Conservation (phyloP, 2,329 filamentous ascomycete species). For the Davidsoniella australis region DNA sequence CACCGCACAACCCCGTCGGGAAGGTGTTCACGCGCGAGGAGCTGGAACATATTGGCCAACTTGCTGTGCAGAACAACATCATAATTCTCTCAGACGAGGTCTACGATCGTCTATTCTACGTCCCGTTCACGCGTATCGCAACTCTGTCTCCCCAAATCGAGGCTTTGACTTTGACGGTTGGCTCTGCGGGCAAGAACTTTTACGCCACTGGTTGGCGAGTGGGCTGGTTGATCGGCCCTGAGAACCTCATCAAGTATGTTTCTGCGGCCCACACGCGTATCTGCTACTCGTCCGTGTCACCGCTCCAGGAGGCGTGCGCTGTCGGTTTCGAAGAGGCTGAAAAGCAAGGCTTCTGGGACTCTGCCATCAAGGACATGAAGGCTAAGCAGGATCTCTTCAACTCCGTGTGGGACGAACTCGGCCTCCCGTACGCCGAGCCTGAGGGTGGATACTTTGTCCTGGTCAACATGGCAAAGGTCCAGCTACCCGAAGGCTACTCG, state of each 20-base stretch:
- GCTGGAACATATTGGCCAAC: constrained; percentile 64
- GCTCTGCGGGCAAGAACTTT: constrained; percentile 94
- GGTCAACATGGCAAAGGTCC: constrained; percentile 79
- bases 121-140: constrained; percentile 82
- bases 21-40: constrained; percentile 84
- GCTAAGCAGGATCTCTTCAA: constrained; percentile 78
- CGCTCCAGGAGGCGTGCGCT: constrained; percentile 83
- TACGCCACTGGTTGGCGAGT: constrained; percentile 96
- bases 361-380: constrained; percentile 74
- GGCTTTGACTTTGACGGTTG: constrained; percentile 76
- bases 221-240: constrained; percentile 79
- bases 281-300: constrained; percentile 86
- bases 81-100: constrained; percentile 87
- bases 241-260: constrained; percentile 79
- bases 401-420: constrained; percentile 58
- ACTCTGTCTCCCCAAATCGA: constrained; percentile 84
- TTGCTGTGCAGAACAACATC: constrained; percentile 85
- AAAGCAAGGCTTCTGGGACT: constrained; percentile 69
- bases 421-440: constrained; percentile 70
- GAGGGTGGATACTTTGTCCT: constrained; percentile 97
- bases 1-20: constrained; percentile 81
- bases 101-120: constrained; percentile 89
- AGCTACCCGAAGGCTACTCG: constrained; percentile 64
- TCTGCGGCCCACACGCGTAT: constrained; percentile 87
- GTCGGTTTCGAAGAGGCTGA: constrained; percentile 90